A percentile compares a stretch with the other conserved stretches of the same genome.
These are phyloP conservation scores for Cavenderia fasciculata DNA, from an alignment of 78 protist genomes.

Conservation along the genomic window DNA sequence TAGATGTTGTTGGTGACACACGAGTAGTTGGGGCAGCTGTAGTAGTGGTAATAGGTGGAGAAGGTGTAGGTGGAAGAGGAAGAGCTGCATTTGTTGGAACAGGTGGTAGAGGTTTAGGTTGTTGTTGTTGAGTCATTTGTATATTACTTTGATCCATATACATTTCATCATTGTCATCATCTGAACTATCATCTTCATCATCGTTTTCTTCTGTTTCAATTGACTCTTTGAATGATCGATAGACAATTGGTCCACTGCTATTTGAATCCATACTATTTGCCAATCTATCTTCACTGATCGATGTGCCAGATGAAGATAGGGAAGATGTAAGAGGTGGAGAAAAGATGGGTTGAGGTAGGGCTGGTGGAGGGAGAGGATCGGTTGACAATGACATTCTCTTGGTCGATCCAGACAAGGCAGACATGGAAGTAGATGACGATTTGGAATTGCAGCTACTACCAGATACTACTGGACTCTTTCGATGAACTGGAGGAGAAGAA, in stretches of 20 bases:
- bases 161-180: no score
- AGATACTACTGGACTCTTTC: no score
- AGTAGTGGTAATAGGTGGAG: background rate
- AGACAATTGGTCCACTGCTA: no score
- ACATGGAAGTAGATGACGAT: no score
- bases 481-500: no score
- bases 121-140: background rate
- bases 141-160: no score
- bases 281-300: background rate
- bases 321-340: no score
- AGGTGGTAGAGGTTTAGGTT: no score
- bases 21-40: background rate
- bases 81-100: background rate
- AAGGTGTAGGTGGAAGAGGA: background rate
- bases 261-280: no score
- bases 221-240: background rate
- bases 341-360: background rate
- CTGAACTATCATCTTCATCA: background rate
- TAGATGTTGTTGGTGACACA: no score
- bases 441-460: no score
- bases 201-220: background rate
- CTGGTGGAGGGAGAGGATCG: background rate
- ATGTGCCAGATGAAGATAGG: no score
- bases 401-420: background rate
- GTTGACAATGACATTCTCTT: background rate